Evolutionary conservation across 495 filamentous ascomycete genomes (phyloP).

Genomic region (Talaromyces stipitatus): DNA sequence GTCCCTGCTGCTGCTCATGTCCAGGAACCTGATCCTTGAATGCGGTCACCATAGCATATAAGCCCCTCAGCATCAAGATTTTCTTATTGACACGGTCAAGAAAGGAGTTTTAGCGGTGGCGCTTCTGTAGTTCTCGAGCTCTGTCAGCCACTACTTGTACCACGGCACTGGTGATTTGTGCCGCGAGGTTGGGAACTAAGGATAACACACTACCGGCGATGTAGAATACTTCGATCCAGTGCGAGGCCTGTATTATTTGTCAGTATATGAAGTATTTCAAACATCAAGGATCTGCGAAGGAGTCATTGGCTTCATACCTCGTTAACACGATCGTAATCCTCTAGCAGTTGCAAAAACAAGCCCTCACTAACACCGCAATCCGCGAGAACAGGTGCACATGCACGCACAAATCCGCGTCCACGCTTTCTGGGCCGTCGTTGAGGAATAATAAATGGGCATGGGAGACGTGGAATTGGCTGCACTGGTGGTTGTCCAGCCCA

Average conservation of each 20-base stretch:
- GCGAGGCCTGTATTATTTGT: background rate
- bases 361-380: constrained; percentile 42
- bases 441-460: constrained; percentile 25
- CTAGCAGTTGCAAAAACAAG: constrained; percentile 49
- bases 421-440: constrained; percentile 24
- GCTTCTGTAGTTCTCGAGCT: constrained; percentile 11
- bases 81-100: constrained; percentile 49
- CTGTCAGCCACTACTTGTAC: constrained; percentile 25
- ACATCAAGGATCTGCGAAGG: background rate
- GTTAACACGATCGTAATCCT: constrained; percentile 22
- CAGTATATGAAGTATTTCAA: background rate
- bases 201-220: constrained; percentile 30
- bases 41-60: constrained; percentile 53
- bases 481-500: constrained; percentile 9
- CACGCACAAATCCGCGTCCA: constrained; percentile 22
- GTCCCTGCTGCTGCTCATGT: background rate
- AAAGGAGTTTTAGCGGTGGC: constrained; percentile 41
- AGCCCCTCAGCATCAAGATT: constrained; percentile 50
- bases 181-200: constrained; percentile 32
- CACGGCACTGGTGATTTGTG: constrained; percentile 31
- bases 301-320: background rate
- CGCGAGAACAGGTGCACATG: constrained; percentile 45
- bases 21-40: constrained; percentile 26
- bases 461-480: constrained; percentile 8
- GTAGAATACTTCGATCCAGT: constrained; percentile 31